Percentiles rank a stretch among this genome's conserved stretches.
phyloP scores from a whole-genome alignment of 495 filamentous ascomycete species.

The Amniculicola lignicola region DNA sequence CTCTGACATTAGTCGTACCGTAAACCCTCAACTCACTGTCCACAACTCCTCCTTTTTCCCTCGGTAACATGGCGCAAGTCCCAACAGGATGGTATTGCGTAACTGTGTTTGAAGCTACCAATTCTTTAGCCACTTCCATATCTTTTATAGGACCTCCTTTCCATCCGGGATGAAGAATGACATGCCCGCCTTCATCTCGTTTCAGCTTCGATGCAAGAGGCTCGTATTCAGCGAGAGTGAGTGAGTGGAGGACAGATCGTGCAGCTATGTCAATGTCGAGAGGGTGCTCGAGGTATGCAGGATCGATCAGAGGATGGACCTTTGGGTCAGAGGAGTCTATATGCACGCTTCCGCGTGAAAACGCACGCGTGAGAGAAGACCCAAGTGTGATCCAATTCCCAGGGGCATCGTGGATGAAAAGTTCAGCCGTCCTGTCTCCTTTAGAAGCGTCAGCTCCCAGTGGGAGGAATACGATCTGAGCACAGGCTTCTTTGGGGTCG shows the following conservation, averaged over 20 bases:
- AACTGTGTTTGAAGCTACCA: constrained; percentile 10
- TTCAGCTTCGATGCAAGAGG: constrained; percentile 17
- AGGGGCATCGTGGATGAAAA: constrained; percentile 17
- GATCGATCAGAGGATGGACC: constrained; percentile 23
- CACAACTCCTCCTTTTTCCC: constrained; percentile 28
- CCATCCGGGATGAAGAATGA: constrained; percentile 10
- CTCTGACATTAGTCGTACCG: constrained; percentile 31
- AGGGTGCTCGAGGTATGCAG: constrained; percentile 27
- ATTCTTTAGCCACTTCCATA: constrained; percentile 25
- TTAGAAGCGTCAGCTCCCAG: constrained; percentile 8
- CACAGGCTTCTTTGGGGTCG: constrained; percentile 21
- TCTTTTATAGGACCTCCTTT: constrained; percentile 1
- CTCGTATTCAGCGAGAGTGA: constrained; percentile 8
- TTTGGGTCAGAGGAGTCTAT: constrained; percentile 25
- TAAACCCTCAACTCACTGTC: constrained; percentile 29
- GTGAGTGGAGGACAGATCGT: constrained; percentile 15
- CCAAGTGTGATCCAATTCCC: constrained; percentile 22
- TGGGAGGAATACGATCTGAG: constrained; percentile 7
- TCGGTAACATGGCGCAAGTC: constrained; percentile 27
- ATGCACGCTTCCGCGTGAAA: constrained; percentile 26
- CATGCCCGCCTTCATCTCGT: constrained; percentile 6
- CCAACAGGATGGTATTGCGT: constrained; percentile 33
- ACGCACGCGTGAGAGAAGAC: constrained; percentile 13
- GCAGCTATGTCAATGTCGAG: constrained; percentile 26
- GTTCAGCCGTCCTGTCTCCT: neutral